These are phyloP conservation scores for Lichtheimia corymbifera DNA, from an alignment of 371 early-diverging fungal species.

Conservation along the genomic window DNA sequence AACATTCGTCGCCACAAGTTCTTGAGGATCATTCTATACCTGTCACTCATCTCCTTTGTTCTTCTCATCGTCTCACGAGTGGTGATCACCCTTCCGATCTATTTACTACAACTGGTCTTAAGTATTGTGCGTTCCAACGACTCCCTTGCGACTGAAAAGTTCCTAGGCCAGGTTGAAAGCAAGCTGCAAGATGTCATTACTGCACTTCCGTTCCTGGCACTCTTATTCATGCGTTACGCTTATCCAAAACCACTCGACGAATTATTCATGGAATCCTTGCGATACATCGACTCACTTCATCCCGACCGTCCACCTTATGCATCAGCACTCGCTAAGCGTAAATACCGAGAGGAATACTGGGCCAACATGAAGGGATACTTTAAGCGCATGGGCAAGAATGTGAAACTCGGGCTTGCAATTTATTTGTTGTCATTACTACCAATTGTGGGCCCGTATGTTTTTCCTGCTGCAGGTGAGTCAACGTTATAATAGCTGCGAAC, in stretches of 20 bases:
- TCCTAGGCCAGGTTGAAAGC: constrained; percentile 16
- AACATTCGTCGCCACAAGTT: constrained; percentile 47
- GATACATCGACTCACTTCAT: constrained; percentile 44
- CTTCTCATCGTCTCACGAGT: constrained; percentile 32
- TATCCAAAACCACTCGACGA: constrained; percentile 68
- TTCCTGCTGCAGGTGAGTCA: constrained; percentile 55
- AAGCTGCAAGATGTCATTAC: constrained; percentile 41
- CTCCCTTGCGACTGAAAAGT: constrained; percentile 24
- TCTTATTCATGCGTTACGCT: constrained; percentile 63
- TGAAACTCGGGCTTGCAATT: constrained; percentile 46
- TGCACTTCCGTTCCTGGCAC: constrained; percentile 52
- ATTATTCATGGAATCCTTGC: constrained; percentile 61
- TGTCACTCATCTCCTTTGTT: constrained; percentile 49
- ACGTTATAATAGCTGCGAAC: background rate
- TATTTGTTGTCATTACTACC: constrained; percentile 57
- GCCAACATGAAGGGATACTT: constrained; percentile 51
- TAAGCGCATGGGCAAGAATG: constrained; percentile 51
- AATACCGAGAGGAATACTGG: constrained; percentile 53
- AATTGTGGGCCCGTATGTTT: constrained; percentile 55
- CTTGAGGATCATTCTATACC: constrained; percentile 51
- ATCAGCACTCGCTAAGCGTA: constrained; percentile 36
- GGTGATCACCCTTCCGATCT: constrained; percentile 29
- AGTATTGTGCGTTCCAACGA: constrained; percentile 25
- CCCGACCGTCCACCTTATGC: constrained; percentile 53
- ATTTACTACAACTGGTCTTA: constrained; percentile 32